A percentile compares a stretch with the other conserved stretches of the same genome.
Evolutionary conservation across 352 stramenopile genomes (phyloP).

Genomic region (Phytophthora fragariae): DNA sequence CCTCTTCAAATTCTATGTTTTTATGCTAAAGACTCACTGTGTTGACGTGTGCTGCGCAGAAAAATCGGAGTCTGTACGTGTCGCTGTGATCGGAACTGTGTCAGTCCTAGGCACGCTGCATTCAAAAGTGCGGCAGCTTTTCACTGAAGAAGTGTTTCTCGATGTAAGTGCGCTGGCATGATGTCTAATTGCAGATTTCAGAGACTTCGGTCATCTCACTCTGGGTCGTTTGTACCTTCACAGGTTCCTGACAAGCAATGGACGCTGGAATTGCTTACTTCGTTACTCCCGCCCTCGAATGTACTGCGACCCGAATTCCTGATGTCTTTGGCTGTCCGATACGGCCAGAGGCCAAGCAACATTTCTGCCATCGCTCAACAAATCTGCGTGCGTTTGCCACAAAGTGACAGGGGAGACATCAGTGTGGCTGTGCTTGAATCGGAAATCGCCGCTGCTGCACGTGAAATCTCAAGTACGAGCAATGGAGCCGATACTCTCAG

Average conservation of each 20-base stretch:
- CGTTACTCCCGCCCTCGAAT: conserved; percentile 44
- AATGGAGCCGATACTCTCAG: conserved; percentile 45
- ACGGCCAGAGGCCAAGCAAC: conserved; percentile 82
- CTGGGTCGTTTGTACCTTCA: conserved; percentile 1
- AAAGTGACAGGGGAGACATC: conserved; percentile 6
- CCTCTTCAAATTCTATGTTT: background rate
- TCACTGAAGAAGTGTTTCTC: conserved; percentile 78
- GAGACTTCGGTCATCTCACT: too few species aligned
- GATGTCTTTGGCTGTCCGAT: conserved; percentile 69
- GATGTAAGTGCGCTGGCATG: conserved; percentile 48
- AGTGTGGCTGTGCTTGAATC: conserved; percentile 38
- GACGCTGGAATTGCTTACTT: conserved; percentile 55
- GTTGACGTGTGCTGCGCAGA: conserved; percentile 20
- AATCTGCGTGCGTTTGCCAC: conserved; percentile 35
- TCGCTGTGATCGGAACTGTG: conserved; percentile 75
- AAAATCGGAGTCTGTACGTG: conserved; percentile 33
- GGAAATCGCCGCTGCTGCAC: conserved; percentile 55
- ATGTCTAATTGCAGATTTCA: background rate
- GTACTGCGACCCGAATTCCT: conserved; percentile 58
- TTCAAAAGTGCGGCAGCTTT: conserved; percentile 73
- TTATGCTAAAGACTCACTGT: background rate
- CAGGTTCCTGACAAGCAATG: conserved; percentile 72
- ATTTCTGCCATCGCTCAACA: conserved; percentile 64
- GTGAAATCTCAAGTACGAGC: conserved; percentile 51
- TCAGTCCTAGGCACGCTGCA: conserved; percentile 64